Conservation (phyloP, 306 rosid species). For the Hippophae rhamnoides region DNA sequence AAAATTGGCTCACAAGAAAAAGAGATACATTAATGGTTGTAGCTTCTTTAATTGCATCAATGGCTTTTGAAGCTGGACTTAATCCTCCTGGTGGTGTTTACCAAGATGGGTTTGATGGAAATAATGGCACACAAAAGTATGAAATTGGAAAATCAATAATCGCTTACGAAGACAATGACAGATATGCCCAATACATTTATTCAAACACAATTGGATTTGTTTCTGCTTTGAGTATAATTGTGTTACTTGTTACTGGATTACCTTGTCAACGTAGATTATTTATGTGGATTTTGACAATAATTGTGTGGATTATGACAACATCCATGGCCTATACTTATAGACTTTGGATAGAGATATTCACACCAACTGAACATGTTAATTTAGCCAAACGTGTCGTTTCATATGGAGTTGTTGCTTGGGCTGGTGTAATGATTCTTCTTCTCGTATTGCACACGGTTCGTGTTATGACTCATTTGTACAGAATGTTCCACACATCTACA, state of each 20-base stretch:
- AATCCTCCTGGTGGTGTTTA: constrained; percentile 24
- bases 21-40: constrained; percentile 18
- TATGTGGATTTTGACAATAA: constrained; percentile 9
- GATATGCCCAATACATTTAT: not conserved
- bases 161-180: not conserved
- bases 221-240: constrained; percentile 13
- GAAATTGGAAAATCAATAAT: constrained; percentile 10
- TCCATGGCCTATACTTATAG: not conserved
- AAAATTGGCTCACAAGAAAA: constrained; percentile 1
- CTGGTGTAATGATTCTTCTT: constrained; percentile 1
- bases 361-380: not conserved
- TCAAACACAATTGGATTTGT: constrained; percentile 5
- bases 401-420: not conserved
- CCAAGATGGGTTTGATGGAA: constrained; percentile 3
- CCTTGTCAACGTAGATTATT: constrained; percentile 8
- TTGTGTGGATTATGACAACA: constrained; percentile 1
- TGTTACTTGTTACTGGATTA: constrained; percentile 14
- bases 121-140: too few relatives aligned
- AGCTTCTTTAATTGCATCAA: constrained; percentile 21
- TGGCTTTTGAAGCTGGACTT: constrained; percentile 17
- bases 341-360: not conserved
- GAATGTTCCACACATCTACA: not conserved
- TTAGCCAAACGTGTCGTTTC: not conserved
- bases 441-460: constrained; percentile 1
- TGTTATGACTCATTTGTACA: not conserved